phyloP scores from a whole-genome alignment of 306 rosid genomes.

The Dalbergia cochinchinensis region DNA sequence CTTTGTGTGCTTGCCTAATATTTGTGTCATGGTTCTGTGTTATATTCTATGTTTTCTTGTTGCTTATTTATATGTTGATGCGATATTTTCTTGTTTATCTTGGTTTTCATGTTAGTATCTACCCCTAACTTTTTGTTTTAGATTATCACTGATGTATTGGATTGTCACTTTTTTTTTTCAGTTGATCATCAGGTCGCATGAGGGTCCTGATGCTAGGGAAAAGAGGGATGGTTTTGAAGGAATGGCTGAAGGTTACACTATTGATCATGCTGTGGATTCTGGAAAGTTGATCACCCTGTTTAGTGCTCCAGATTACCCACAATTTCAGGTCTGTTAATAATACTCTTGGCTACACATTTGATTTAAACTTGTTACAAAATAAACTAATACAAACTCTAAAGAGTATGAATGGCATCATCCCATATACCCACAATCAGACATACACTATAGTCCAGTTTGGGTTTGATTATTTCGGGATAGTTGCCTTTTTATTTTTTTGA shows the following conservation, averaged over 20 bases:
- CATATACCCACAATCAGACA: neutral
- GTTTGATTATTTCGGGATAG: neutral
- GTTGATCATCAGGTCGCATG: slow-evolving; percentile 93
- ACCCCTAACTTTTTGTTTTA: neutral
- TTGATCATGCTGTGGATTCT: slow-evolving; percentile 90
- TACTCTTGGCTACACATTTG: slow-evolving; percentile 20
- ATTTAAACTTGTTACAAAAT: neutral
- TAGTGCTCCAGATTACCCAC: slow-evolving; percentile 97
- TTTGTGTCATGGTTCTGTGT: slow-evolving; percentile 13
- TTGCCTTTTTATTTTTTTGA: too few relatives aligned
- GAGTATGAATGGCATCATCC: neutral
- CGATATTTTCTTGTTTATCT: slow-evolving; percentile 38
- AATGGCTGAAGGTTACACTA: slow-evolving; percentile 86
- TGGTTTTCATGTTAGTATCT: slow-evolving; percentile 1
- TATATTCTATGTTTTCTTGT: neutral
- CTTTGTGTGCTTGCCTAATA: slow-evolving; percentile 16
- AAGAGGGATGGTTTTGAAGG: slow-evolving; percentile 83
- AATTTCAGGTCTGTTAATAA: slow-evolving; percentile 73
- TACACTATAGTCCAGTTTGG: neutral
- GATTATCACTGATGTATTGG: slow-evolving; percentile 43
- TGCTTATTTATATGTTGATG: slow-evolving; percentile 13
- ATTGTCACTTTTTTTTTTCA: slow-evolving; percentile 45
- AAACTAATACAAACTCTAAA: neutral
- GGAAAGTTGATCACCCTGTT: slow-evolving; percentile 88
- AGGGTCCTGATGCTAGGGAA: slow-evolving; percentile 97